A percentile compares a stretch with the other conserved stretches of the same genome.
phyloP scores from a whole-genome alignment of 441 rosid genomes.

The Gossypium gossypioides region DNA sequence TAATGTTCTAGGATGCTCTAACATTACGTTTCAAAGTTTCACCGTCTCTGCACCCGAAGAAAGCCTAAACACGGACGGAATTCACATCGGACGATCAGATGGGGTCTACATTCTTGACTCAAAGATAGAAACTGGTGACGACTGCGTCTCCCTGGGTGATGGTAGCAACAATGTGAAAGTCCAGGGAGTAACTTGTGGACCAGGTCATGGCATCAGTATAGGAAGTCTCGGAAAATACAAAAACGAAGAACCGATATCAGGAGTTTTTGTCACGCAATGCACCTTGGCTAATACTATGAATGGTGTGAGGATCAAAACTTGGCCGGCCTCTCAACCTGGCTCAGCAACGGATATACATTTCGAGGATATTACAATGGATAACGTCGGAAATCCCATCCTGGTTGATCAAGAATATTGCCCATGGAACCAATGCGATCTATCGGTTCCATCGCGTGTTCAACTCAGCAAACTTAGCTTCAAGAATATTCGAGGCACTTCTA shows the following conservation, averaged over 20 bases:
- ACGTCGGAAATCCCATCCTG: background rate
- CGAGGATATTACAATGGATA: background rate
- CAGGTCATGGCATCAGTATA: background rate
- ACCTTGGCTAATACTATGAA: background rate
- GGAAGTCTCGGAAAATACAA: background rate
- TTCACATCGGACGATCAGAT: background rate
- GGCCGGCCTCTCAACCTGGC: background rate
- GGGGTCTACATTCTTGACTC: background rate
- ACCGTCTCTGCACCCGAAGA: background rate
- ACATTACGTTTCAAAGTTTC: background rate
- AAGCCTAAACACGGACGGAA: background rate
- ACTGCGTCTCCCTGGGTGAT: background rate
- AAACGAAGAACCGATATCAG: background rate
- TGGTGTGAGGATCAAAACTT: background rate
- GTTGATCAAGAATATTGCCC: background rate
- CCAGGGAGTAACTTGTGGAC: background rate
- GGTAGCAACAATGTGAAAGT: background rate
- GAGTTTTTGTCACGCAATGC: background rate
- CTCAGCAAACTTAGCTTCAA: constrained; percentile 28
- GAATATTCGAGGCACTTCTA: constrained; percentile 39
- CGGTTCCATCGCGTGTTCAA: background rate
- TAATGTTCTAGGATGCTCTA: background rate
- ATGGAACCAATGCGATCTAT: background rate
- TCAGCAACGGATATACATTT: background rate
- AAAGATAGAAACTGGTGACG: background rate